Evolutionary conservation across 2,329 filamentous ascomycete species (phyloP).

Genomic region (Chaetomium strumarium): DNA sequence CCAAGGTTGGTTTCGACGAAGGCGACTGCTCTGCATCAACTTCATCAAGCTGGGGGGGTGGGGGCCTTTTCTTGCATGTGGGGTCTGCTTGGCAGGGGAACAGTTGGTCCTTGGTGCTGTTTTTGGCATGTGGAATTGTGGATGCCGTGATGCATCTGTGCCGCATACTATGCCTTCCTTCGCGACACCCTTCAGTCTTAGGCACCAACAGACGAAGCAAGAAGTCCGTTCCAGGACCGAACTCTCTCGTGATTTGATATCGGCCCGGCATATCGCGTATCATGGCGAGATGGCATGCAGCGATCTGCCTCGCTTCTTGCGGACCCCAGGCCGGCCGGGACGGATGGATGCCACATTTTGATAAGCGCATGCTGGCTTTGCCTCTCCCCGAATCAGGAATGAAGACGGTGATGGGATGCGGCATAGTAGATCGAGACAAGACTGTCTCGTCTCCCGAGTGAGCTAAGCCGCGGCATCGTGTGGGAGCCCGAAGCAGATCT

Average conservation of each 20-base stretch:
- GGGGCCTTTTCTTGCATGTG: no score
- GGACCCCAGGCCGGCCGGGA: neutral
- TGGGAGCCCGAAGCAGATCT: conserved; percentile 8
- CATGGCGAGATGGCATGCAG: neutral
- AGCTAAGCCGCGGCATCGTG: neutral
- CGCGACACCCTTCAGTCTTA: neutral
- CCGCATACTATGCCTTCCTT: conserved; percentile 16
- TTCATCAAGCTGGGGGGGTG: neutral
- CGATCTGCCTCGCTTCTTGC: conserved; percentile 10
- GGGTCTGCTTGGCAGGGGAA: no score
- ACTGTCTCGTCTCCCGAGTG: neutral
- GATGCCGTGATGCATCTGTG: conserved; percentile 16
- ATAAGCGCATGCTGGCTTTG: neutral
- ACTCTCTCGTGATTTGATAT: conserved; percentile 1
- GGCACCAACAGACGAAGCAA: conserved; percentile 8
- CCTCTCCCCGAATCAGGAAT: conserved; percentile 1
- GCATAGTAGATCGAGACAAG: neutral
- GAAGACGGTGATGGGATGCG: neutral
- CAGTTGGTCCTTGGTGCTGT: conserved; percentile 12
- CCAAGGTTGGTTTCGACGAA: no score
- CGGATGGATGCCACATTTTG: conserved; percentile 1
- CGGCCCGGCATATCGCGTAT: conserved; percentile 6
- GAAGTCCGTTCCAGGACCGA: neutral
- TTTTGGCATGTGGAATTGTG: conserved; percentile 13
- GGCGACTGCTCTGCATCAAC: no score